These are phyloP conservation scores for Magnusiomyces fungicola DNA, from an alignment of 1,139 yeast genomes.

Conservation along the genomic window DNA sequence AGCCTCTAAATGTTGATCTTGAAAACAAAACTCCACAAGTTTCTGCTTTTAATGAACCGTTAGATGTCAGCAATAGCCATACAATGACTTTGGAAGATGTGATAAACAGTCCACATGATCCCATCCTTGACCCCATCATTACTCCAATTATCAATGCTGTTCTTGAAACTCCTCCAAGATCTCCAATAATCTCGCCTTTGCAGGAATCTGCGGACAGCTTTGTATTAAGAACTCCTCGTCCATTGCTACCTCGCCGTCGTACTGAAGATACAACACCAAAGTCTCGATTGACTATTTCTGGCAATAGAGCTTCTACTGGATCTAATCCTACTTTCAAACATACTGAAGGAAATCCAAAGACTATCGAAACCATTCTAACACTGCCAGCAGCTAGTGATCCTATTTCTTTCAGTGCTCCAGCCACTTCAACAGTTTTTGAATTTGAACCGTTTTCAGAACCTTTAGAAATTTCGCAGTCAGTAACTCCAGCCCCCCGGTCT, in stretches of 20 bases:
- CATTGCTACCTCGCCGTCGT: not conserved
- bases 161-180: not conserved
- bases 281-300: no score
- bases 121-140: not conserved
- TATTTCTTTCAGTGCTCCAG: not conserved
- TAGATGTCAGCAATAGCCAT: no score
- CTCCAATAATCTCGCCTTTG: not conserved
- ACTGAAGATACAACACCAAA: no score
- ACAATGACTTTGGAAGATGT: not conserved
- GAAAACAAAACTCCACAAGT: no score
- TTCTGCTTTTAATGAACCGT: no score
- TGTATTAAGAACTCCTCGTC: conserved; percentile 1
- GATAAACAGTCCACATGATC: not conserved
- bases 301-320: no score
- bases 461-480: not conserved
- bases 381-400: not conserved
- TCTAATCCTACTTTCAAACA: no score
- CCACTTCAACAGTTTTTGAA: not conserved
- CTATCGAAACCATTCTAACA: not conserved
- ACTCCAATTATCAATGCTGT: not conserved
- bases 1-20: no score
- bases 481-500: not conserved
- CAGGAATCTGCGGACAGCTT: not conserved
- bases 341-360: no score
- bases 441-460: not conserved